Conservation (phyloP, 345 rosid species). For the Geranium brycei region DNA sequence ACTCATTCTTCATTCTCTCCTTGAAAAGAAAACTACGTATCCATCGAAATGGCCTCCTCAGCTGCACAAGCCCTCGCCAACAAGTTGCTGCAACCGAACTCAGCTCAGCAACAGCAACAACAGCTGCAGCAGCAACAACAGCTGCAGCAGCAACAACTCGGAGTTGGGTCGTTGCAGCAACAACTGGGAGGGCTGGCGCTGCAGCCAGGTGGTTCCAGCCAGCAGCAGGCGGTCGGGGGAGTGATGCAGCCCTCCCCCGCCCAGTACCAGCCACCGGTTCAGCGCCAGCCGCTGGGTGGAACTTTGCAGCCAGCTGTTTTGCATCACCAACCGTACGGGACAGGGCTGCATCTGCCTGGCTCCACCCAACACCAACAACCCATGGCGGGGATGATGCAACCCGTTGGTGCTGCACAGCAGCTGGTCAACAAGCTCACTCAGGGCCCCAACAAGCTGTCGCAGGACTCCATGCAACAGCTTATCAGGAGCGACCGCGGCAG, state of each 20-base stretch:
- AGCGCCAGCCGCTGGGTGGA: not conserved
- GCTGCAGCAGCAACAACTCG: not conserved
- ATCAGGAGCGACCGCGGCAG: constrained; percentile 22
- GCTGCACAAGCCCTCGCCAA: not conserved
- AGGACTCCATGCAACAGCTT: constrained; percentile 7
- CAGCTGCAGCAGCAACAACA: not conserved
- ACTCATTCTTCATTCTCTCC: not conserved
- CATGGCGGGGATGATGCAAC: not conserved
- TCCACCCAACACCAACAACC: not conserved
- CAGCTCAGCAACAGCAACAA: not conserved
- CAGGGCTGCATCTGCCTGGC: not conserved
- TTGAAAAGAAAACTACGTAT: not conserved
- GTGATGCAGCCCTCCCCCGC: too few species aligned
- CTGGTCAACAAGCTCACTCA: not conserved
- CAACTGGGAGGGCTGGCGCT: not conserved
- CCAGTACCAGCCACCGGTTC: too few species aligned
- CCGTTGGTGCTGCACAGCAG: not conserved
- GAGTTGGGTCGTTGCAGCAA: not conserved
- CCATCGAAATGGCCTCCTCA: not conserved
- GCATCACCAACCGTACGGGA: not conserved
- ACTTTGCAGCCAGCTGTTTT: not conserved
- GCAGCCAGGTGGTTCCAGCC: too few species aligned
- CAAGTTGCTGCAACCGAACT: not conserved
- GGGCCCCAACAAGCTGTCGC: not conserved
- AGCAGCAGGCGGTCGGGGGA: too few species aligned